Percentiles rank a stretch among this genome's conserved stretches.
Conservation (phyloP, 495 filamentous ascomycete genomes). For the Penicillium cosmopolitanum region DNA sequence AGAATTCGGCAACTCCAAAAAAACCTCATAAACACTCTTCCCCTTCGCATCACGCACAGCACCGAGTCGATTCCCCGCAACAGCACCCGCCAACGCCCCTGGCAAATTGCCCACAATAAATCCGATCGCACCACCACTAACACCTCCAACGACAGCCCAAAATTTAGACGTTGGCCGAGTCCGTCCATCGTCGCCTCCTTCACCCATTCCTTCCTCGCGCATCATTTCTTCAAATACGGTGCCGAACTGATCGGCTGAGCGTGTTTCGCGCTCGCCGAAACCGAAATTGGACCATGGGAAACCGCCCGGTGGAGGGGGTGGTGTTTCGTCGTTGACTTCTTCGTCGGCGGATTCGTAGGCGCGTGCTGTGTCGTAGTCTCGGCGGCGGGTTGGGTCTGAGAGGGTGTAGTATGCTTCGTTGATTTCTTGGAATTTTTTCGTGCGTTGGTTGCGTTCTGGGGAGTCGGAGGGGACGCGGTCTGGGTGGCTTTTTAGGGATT, state of each 20-base stretch:
- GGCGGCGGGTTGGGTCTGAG: conserved; percentile 75
- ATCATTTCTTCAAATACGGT: conserved; percentile 98
- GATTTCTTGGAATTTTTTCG: conserved; percentile 89
- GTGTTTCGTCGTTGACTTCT: conserved; percentile 63
- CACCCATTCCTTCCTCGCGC: conserved; percentile 85
- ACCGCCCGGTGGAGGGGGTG: conserved; percentile 54
- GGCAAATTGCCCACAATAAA: conserved; percentile 95
- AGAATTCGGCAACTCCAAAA: conserved; percentile 75
- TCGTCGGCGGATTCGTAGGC: conserved; percentile 53
- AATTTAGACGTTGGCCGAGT: conserved; percentile 68
- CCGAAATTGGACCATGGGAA: conserved; percentile 69
- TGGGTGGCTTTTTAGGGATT: conserved; percentile 91
- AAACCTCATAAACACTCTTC: conserved; percentile 94
- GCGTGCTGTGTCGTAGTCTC: conserved; percentile 84
- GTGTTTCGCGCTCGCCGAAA: conserved; percentile 55
- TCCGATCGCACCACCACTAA: conserved; percentile 87
- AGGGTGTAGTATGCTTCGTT: conserved; percentile 99
- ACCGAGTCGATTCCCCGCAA: conserved; percentile 89
- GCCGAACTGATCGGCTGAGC: conserved; percentile 79
- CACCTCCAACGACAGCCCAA: conserved; percentile 82
- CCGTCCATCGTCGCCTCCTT: conserved; percentile 45
- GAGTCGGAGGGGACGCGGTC: conserved; percentile 87
- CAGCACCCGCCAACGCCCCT: conserved; percentile 84
- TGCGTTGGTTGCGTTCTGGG: conserved; percentile 80
- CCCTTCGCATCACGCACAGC: conserved; percentile 86